Conservation (phyloP, 805 yeast genomes). For the Cyberlindnera nakhonratchasimensis region DNA sequence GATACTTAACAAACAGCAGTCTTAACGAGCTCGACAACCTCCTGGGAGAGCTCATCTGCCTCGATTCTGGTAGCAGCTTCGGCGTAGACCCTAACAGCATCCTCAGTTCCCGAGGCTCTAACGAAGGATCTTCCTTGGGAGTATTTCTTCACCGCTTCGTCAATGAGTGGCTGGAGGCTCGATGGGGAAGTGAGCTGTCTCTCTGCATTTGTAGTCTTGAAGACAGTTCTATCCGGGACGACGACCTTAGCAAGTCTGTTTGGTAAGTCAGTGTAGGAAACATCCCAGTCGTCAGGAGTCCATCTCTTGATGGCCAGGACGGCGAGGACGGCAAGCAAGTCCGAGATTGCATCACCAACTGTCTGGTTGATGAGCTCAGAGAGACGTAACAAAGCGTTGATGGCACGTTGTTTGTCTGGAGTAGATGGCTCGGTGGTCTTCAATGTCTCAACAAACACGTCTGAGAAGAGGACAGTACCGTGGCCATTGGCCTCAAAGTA, state of each 20-base stretch:
- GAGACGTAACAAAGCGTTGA: conserved; percentile 54
- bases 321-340: conserved; percentile 71
- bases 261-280: conserved; percentile 79
- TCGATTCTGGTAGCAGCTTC: conserved; percentile 63
- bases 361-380: conserved; percentile 85
- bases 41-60: conserved; percentile 43
- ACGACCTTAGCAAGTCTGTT: conserved; percentile 76
- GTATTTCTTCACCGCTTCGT: conserved; percentile 54
- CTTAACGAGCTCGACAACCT: conserved; percentile 38
- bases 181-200: conserved; percentile 70
- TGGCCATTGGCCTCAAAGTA: conserved; percentile 99
- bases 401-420: conserved; percentile 45
- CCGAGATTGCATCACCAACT: conserved; percentile 98
- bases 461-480: conserved; percentile 86
- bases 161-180: conserved; percentile 74
- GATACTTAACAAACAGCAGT: conserved; percentile 11
- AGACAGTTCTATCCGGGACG: conserved; percentile 76
- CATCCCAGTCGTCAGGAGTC: conserved; percentile 70
- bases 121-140: conserved; percentile 81
- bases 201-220: conserved; percentile 89
- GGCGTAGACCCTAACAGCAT: conserved; percentile 93
- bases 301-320: conserved; percentile 54
- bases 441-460: conserved; percentile 42
- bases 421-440: conserved; percentile 33
- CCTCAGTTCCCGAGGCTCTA: conserved; percentile 96